Percentiles rank a stretch among this genome's conserved stretches.
phyloP scores from a whole-genome alignment of 2,329 filamentous ascomycete genomes.

The Phialophora chinensis region DNA sequence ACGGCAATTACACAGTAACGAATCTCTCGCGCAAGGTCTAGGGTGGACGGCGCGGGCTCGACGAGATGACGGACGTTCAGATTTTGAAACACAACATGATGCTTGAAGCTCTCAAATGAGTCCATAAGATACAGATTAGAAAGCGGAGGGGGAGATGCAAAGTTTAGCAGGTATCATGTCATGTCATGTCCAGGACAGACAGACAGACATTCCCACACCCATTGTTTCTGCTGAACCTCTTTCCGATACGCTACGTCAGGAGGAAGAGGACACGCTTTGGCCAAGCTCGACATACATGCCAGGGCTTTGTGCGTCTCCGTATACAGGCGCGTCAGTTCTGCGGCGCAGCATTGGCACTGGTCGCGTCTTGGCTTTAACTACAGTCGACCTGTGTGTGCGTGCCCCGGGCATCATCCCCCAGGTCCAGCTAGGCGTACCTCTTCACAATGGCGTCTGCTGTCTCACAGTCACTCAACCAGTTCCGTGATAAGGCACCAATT shows the following conservation, averaged over 20 bases:
- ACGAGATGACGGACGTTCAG: conserved; percentile 58
- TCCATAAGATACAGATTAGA: conserved; percentile 37
- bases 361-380: conserved; percentile 2
- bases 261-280: conserved; percentile 7
- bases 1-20: conserved; percentile 58
- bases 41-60: conserved; percentile 57
- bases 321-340: not conserved
- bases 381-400: not conserved
- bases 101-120: conserved; percentile 53
- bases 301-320: not conserved
- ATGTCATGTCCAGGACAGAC: conserved; percentile 5
- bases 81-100: conserved; percentile 51
- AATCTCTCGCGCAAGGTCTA: conserved; percentile 58
- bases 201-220: not conserved
- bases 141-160: not conserved
- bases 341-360: not conserved
- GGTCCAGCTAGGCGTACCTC: conserved; percentile 1
- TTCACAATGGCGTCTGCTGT: conserved; percentile 30
- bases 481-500: conserved; percentile 31
- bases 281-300: not conserved
- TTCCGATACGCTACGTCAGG: not conserved
- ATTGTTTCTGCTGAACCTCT: conserved; percentile 1
- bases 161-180: not conserved
- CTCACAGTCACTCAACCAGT: conserved; percentile 40
- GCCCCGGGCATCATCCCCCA: conserved; percentile 3